Conservation (phyloP, 2,329 filamentous ascomycete genomes). For the Monascus ruber region DNA sequence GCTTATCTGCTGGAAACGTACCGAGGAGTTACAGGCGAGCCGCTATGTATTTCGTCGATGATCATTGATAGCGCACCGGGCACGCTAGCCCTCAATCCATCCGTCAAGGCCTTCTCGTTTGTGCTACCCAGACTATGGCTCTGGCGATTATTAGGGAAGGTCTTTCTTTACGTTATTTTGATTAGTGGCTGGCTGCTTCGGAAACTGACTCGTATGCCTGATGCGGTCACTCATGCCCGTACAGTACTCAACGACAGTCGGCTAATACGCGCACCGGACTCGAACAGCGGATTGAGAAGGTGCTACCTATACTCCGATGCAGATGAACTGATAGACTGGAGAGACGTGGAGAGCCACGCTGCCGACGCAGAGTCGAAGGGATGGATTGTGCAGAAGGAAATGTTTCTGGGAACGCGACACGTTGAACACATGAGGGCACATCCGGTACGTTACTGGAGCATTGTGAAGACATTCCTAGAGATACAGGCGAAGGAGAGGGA, state of each 20-base stretch:
- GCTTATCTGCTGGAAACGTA: constrained; percentile 30
- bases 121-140: constrained; percentile 21
- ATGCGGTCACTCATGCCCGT: constrained; percentile 18
- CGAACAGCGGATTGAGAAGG: constrained; percentile 8
- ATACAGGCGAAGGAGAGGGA: constrained; percentile 1
- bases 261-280: constrained; percentile 8
- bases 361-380: constrained; percentile 18
- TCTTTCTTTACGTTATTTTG: constrained; percentile 14
- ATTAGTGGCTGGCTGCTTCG: constrained; percentile 9
- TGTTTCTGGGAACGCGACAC: constrained; percentile 27
- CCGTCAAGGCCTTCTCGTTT: constrained; percentile 24
- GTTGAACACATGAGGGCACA: constrained; percentile 29
- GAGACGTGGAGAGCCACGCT: constrained; percentile 28
- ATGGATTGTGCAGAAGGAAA: constrained; percentile 23
- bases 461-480: constrained; percentile 18
- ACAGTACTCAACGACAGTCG: constrained; percentile 20
- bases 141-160: constrained; percentile 16
- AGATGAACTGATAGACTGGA: constrained; percentile 25
- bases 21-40: constrained; percentile 16
- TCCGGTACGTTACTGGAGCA: constrained; percentile 28
- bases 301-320: constrained; percentile 32
- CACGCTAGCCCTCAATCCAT: constrained; percentile 12
- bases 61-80: constrained; percentile 39
- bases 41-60: constrained; percentile 30
- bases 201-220: constrained; percentile 8